Conservation (phyloP, 805 yeast species). For the Monosporozyma aerobia region DNA sequence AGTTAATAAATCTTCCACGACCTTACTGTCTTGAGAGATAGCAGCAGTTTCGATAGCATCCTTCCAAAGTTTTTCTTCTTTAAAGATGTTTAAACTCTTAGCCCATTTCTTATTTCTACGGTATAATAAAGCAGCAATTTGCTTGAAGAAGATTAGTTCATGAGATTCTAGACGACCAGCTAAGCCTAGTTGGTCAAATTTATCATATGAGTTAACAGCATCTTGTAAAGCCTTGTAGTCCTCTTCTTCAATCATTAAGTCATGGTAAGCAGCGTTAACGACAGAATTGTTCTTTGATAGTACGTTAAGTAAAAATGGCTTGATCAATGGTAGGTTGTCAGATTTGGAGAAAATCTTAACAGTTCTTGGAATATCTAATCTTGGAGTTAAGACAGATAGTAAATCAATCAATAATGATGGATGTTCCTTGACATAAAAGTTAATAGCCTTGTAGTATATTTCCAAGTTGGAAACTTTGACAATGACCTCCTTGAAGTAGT, state of each 20-base stretch:
- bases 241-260: slow-evolving; percentile 89
- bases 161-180: slow-evolving; percentile 92
- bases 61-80: slow-evolving; percentile 88
- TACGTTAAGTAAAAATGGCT: slow-evolving; percentile 88
- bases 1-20: slow-evolving; percentile 78
- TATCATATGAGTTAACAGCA: slow-evolving; percentile 81
- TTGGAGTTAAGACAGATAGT: slow-evolving; percentile 72
- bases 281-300: slow-evolving; percentile 82
- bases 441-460: slow-evolving; percentile 93
- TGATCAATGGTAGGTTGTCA: slow-evolving; percentile 91
- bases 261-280: slow-evolving; percentile 93
- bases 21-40: slow-evolving; percentile 62
- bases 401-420: slow-evolving; percentile 86
- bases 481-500: slow-evolving; percentile 86
- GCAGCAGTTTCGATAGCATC: slow-evolving; percentile 92
- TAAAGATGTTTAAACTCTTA: slow-evolving; percentile 80
- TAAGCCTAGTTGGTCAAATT: slow-evolving; percentile 84
- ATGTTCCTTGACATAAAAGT: slow-evolving; percentile 85
- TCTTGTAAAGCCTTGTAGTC: slow-evolving; percentile 84
- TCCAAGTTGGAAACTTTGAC: slow-evolving; percentile 94
- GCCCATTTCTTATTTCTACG: slow-evolving; percentile 90
- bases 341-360: slow-evolving; percentile 90
- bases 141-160: slow-evolving; percentile 84
- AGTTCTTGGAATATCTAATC: slow-evolving; percentile 89
- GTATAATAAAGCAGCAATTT: slow-evolving; percentile 88